These are phyloP conservation scores for Reutealis trisperma DNA, from an alignment of 345 rosid species.

Conservation along the genomic window DNA sequence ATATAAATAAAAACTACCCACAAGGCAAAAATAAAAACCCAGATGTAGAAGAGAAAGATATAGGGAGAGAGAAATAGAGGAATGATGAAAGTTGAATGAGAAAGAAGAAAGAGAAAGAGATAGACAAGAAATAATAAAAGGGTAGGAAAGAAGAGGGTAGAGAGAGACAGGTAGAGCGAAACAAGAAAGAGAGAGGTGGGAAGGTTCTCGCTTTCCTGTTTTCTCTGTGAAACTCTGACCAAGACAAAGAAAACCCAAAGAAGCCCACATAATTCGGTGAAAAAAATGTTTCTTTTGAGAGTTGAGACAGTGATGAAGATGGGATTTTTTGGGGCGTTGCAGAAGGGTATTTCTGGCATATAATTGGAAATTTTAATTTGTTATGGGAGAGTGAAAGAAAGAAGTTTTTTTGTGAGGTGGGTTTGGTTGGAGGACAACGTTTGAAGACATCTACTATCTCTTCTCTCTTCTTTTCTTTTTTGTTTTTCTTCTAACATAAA, in stretches of 20 bases:
- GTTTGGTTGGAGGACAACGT: conserved; percentile 52
- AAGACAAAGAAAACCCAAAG: conserved; percentile 74
- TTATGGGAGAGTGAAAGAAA: conserved; percentile 16
- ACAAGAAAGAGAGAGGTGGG: conserved; percentile 34
- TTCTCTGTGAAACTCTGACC: conserved; percentile 77
- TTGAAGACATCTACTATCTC: conserved; percentile 30
- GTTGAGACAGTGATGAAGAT: conserved; percentile 61
- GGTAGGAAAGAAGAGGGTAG: conserved; percentile 6
- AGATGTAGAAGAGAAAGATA: conserved; percentile 8
- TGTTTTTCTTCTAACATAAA: conserved; percentile 25
- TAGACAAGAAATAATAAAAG: conserved; percentile 10
- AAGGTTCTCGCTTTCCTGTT: conserved; percentile 63
- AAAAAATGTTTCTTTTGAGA: conserved; percentile 36
- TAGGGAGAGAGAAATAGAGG: conserved; percentile 6
- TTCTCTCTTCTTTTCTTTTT: conserved; percentile 26
- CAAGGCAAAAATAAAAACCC: conserved; percentile 8
- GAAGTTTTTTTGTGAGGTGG: conserved; percentile 34
- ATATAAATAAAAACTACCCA: neutral
- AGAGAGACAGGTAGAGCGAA: conserved; percentile 10
- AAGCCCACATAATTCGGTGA: conserved; percentile 76
- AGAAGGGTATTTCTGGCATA: conserved; percentile 66
- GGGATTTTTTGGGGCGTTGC: conserved; percentile 64
- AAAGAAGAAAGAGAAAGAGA: conserved; percentile 13
- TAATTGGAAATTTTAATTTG: conserved; percentile 7
- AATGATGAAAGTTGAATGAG: neutral